Percentiles rank a stretch among this genome's conserved stretches.
Conservation (phyloP, 2,329 filamentous ascomycete genomes). For the Fusarium sp. region DNA sequence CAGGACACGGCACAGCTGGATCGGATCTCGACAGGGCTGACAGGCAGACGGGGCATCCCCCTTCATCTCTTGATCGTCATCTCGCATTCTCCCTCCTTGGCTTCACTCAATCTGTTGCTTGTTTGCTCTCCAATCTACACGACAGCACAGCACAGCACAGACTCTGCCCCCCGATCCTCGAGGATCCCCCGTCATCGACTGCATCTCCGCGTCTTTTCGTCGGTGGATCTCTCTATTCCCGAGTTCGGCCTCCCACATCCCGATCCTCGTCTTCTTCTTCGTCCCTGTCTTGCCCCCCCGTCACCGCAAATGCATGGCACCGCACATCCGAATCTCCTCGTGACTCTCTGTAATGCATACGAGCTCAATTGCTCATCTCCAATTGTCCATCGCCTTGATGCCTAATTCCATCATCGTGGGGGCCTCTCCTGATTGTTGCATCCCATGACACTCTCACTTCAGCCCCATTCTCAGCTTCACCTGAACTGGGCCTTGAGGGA, state of each 20-base stretch:
- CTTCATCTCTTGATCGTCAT: not conserved
- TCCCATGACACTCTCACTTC: slow-evolving; percentile 10
- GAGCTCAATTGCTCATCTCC: slow-evolving; percentile 9
- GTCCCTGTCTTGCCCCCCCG: not conserved
- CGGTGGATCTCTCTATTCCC: slow-evolving; percentile 2
- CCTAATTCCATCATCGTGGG: not conserved
- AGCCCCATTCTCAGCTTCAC: slow-evolving; percentile 5
- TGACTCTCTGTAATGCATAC: not conserved
- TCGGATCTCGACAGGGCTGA: not conserved
- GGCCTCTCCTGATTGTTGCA: not conserved
- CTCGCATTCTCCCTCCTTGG: not conserved
- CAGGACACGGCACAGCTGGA: not conserved
- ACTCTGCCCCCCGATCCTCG: not conserved
- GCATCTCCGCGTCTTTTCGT: slow-evolving; percentile 6
- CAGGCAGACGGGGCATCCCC: not conserved
- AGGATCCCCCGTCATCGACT: not conserved
- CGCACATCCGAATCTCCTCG: not conserved
- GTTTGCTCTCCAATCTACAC: not conserved
- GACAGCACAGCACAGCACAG: not conserved
- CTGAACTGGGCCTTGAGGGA: slow-evolving; percentile 6
- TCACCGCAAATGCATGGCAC: slow-evolving; percentile 11
- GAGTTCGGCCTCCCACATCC: slow-evolving; percentile 11
- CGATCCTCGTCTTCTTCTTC: not conserved
- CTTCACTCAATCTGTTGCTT: not conserved
- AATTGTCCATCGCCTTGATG: not conserved